Conservation (phyloP, 108 stramenopile genomes). For the Cylindrotheca fusiformis region DNA sequence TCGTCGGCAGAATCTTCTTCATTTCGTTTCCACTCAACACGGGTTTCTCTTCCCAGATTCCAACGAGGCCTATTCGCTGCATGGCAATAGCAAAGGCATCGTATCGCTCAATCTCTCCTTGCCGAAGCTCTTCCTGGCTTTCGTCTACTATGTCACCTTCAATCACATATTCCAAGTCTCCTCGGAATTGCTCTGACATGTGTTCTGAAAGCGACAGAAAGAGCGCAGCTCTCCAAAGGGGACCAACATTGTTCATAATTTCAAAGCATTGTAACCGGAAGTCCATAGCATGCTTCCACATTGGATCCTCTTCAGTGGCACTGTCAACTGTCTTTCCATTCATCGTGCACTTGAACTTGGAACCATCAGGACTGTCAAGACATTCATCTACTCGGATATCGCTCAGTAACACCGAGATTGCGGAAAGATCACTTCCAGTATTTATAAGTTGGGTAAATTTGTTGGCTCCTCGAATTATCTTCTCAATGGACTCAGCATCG, state of each 20-base stretch:
- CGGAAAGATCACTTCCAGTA: slow-evolving; percentile 62
- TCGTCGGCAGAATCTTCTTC: slow-evolving; percentile 55
- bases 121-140: slow-evolving; percentile 59
- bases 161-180: slow-evolving; percentile 49
- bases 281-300: slow-evolving; percentile 80
- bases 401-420: slow-evolving; percentile 65
- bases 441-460: slow-evolving; percentile 65
- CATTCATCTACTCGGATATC: slow-evolving; percentile 44
- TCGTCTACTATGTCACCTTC: slow-evolving; percentile 77
- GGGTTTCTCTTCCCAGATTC: slow-evolving; percentile 76
- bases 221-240: slow-evolving; percentile 73
- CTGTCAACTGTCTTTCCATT: slow-evolving; percentile 43
- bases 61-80: slow-evolving; percentile 73
- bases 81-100: slow-evolving; percentile 73
- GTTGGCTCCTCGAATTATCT: slow-evolving; percentile 71
- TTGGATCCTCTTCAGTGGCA: slow-evolving; percentile 68
- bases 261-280: slow-evolving; percentile 55
- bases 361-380: slow-evolving; percentile 4
- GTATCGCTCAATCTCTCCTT: slow-evolving; percentile 65
- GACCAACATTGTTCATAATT: slow-evolving; percentile 53
- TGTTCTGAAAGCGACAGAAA: slow-evolving; percentile 72
- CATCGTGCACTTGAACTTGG: slow-evolving; percentile 46
- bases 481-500: slow-evolving; percentile 75
- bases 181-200: slow-evolving; percentile 32
- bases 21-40: slow-evolving; percentile 69